Conservation (phyloP, 1,284 basidiomycete species). For the Serendipita sp. region DNA sequence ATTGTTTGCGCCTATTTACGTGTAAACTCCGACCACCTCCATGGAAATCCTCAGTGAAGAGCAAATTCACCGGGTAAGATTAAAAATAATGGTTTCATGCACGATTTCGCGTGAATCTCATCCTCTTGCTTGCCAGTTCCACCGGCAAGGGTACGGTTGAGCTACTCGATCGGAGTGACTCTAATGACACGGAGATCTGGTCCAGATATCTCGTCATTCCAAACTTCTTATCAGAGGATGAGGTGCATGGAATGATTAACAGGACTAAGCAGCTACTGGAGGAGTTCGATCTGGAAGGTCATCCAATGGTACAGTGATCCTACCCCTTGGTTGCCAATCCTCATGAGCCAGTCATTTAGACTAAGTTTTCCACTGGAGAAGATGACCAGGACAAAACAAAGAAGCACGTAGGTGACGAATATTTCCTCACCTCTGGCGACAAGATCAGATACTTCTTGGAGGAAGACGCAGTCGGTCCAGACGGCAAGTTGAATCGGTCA, state of each 20-base stretch:
- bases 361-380: constrained; percentile 72
- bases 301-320: constrained; percentile 52
- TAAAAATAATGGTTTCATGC: background rate
- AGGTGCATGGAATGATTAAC: constrained; percentile 47
- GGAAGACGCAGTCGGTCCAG: constrained; percentile 53
- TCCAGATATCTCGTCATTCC: constrained; percentile 68
- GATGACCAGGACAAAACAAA: constrained; percentile 31
- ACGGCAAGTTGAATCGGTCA: constrained; percentile 55
- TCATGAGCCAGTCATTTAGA: constrained; percentile 31
- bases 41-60: background rate
- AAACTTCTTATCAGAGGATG: constrained; percentile 47
- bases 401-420: constrained; percentile 72
- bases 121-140: background rate
- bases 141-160: background rate
- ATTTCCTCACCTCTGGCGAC: constrained; percentile 83
- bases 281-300: constrained; percentile 60
- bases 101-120: background rate
- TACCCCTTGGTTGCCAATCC: background rate
- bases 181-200: background rate
- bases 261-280: constrained; percentile 62
- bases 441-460: constrained; percentile 88
- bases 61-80: background rate
- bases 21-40: background rate
- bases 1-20: background rate
- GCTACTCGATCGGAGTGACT: background rate